Percentiles rank a stretch among this genome's conserved stretches.
Evolutionary conservation across 129 eudicot species (phyloP).

Genomic region (Artemisia tridentata): DNA sequence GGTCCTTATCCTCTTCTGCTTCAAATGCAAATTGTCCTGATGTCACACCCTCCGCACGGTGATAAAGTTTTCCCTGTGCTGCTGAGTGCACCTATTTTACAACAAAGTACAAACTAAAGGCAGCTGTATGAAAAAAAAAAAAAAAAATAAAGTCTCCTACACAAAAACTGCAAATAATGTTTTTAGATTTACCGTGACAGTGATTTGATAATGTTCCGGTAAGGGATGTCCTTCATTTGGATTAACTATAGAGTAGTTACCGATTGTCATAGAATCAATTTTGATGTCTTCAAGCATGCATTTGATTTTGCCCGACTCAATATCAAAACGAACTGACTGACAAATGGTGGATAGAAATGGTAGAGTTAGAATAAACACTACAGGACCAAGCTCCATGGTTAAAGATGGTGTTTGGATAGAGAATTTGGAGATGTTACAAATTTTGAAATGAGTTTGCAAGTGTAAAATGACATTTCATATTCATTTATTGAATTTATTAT

Average conservation of each 20-base stretch:
- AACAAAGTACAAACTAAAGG: too few relatives aligned
- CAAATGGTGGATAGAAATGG: constrained; percentile 29
- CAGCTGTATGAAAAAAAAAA: too few relatives aligned
- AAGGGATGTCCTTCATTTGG: constrained; percentile 68
- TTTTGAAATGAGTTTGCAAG: neutral
- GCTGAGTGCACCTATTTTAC: too few relatives aligned
- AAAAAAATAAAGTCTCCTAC: neutral
- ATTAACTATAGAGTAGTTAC: constrained; percentile 63
- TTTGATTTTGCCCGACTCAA: constrained; percentile 69
- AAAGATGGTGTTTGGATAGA: neutral
- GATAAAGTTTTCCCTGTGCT: constrained; percentile 39
- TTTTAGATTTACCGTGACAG: constrained; percentile 53
- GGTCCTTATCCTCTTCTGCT: constrained; percentile 63
- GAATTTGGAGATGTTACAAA: neutral
- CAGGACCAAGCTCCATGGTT: constrained; percentile 10
- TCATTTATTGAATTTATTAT: too few relatives aligned
- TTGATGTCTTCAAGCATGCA: constrained; percentile 80
- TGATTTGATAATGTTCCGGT: constrained; percentile 66
- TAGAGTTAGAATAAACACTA: constrained; percentile 14
- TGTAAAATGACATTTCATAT: too few relatives aligned
- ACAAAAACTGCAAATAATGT: neutral
- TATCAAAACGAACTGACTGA: constrained; percentile 65
- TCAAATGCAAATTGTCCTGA: constrained; percentile 70
- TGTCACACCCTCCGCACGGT: constrained; percentile 47
- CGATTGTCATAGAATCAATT: constrained; percentile 67